phyloP scores from a whole-genome alignment of 257 asterid species.

The Penstemon newberryi region DNA sequence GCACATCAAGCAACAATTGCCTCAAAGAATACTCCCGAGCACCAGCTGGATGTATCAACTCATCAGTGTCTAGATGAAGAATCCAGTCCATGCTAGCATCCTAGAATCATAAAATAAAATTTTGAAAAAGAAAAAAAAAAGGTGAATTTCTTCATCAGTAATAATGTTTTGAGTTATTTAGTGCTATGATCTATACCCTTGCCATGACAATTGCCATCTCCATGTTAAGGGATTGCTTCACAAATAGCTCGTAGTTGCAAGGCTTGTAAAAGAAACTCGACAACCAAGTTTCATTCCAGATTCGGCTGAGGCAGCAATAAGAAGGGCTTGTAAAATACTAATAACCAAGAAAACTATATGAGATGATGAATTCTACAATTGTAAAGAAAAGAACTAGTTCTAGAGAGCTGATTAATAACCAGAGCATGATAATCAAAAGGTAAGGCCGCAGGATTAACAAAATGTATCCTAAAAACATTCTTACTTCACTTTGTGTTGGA shows the following conservation, averaged over 20 bases:
- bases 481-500: conserved; percentile 8
- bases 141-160: not conserved
- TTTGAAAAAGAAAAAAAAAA: not conserved
- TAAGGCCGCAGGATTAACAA: conserved; percentile 6
- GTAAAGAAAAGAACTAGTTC: conserved; percentile 12
- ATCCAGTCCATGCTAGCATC: conserved; percentile 96
- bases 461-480: not conserved
- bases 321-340: conserved; percentile 27
- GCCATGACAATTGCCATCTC: conserved; percentile 98
- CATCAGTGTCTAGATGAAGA: conserved; percentile 97
- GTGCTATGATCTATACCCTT: conserved; percentile 56
- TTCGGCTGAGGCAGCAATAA: conserved; percentile 64
- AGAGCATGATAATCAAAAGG: not conserved
- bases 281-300: conserved; percentile 97
- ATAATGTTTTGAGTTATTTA: conserved; percentile 3
- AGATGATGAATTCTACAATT: conserved; percentile 13
- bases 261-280: conserved; percentile 96
- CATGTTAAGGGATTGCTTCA: conserved; percentile 94
- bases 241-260: conserved; percentile 96
- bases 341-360: conserved; percentile 16
- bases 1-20: conserved; percentile 79
- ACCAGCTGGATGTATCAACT: conserved; percentile 92
- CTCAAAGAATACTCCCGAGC: conserved; percentile 89
- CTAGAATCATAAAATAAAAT: conserved; percentile 37
- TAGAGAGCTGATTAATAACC: conserved; percentile 2